phyloP scores from a whole-genome alignment of 1,284 basidiomycete species.

The Phylloboletellus chloephorus region DNA sequence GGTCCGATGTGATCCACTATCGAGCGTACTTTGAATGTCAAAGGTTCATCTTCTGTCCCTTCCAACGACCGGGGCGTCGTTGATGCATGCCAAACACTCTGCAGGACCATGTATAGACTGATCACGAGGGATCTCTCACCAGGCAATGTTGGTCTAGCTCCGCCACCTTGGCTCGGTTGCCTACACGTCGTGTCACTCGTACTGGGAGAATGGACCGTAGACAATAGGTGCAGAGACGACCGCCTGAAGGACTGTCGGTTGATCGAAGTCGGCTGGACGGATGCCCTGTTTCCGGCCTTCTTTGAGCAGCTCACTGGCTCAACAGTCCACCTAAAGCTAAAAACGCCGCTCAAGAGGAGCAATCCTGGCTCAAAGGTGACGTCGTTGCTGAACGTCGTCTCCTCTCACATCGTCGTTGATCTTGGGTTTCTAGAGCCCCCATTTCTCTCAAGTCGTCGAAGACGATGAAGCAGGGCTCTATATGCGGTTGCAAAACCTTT shows the following conservation, averaged over 20 bases:
- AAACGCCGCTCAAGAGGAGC: neutral
- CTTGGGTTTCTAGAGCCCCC: conserved; percentile 12
- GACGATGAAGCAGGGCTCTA: conserved; percentile 14
- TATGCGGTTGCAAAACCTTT: conserved; percentile 18
- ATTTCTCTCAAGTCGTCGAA: conserved; percentile 17
- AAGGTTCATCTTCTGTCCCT: conserved; percentile 12
- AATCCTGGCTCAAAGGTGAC: conserved; percentile 22
- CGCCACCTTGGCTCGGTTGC: conserved; percentile 23
- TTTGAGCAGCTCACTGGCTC: conserved; percentile 16
- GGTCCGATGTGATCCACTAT: conserved; percentile 12
- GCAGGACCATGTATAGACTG: conserved; percentile 24
- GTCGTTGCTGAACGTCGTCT: neutral
- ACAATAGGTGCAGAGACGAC: conserved; percentile 13
- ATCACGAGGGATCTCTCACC: conserved; percentile 19
- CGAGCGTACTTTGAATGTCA: conserved; percentile 30
- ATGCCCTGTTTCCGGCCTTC: conserved; percentile 26
- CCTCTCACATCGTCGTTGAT: neutral
- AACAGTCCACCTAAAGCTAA: conserved; percentile 22
- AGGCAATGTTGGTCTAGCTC: conserved; percentile 24
- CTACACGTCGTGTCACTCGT: conserved; percentile 29
- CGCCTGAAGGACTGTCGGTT: conserved; percentile 21
- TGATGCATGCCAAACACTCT: neutral
- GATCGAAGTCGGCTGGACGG: conserved; percentile 30
- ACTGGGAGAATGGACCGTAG: conserved; percentile 25
- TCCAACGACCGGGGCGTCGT: neutral